Conservation (phyloP, 306 rosid genomes). For the Corylus heterophylla region DNA sequence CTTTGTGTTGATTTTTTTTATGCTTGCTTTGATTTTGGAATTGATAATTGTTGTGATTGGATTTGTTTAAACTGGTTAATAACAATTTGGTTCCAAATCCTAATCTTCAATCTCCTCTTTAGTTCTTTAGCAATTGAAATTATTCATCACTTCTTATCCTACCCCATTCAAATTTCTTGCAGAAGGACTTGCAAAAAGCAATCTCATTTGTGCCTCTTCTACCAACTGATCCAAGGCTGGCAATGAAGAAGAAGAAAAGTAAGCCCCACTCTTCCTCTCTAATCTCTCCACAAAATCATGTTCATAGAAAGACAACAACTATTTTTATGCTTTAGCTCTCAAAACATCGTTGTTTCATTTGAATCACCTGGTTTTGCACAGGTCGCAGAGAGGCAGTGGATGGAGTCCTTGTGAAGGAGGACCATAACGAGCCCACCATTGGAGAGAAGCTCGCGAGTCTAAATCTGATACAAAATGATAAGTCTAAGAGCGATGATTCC, state of each 20-base stretch:
- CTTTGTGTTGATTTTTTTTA: too few relatives aligned
- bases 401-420: conserved; percentile 49
- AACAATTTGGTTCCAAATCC: too few relatives aligned
- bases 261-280: not conserved
- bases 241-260: conserved; percentile 7
- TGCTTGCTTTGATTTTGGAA: too few relatives aligned
- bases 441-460: conserved; percentile 79
- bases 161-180: not conserved
- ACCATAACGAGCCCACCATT: conserved; percentile 69
- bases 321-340: not conserved
- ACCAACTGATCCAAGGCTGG: not conserved
- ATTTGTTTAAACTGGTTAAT: too few relatives aligned
- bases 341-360: not conserved
- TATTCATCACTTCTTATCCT: not conserved
- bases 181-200: not conserved
- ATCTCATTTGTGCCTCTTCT: not conserved
- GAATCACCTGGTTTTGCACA: conserved; percentile 15
- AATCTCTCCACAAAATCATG: not conserved
- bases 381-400: conserved; percentile 47
- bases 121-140: not conserved
- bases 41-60: too few relatives aligned
- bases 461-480: conserved; percentile 44
- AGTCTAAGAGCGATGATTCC: conserved; percentile 29
- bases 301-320: too few relatives aligned
- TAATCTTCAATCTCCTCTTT: not conserved